phyloP scores from a whole-genome alignment of 1,284 basidiomycete genomes.

The Ustilago crameri region DNA sequence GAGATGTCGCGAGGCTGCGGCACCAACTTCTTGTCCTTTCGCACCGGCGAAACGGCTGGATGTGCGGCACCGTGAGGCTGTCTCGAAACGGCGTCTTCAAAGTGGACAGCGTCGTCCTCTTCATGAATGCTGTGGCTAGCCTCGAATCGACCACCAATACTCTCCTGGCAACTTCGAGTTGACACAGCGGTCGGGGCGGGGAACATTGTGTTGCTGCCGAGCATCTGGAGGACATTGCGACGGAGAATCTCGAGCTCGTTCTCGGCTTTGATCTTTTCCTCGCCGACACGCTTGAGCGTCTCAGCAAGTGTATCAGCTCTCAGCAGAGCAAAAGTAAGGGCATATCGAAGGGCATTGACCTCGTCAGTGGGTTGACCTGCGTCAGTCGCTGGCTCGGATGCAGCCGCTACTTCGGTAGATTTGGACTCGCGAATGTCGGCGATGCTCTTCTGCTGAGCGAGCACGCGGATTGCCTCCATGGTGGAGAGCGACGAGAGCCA shows the following conservation, averaged over 20 bases:
- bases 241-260: conserved; percentile 26
- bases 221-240: conserved; percentile 37
- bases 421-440: not conserved
- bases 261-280: conserved; percentile 29
- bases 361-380: conserved; percentile 12
- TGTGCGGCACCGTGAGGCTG: not conserved
- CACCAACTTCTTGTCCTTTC: not conserved
- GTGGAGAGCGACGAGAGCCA: conserved; percentile 36
- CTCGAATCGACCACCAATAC: not conserved
- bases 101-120: not conserved
- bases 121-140: conserved; percentile 1
- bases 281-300: conserved; percentile 12
- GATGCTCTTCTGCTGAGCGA: conserved; percentile 23
- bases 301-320: conserved; percentile 28
- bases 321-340: conserved; percentile 25
- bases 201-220: conserved; percentile 19
- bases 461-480: conserved; percentile 38
- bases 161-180: not conserved
- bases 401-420: not conserved
- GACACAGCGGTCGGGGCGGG: not conserved
- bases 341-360: conserved; percentile 25
- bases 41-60: not conserved
- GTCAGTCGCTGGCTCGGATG: not conserved
- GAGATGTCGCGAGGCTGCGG: not conserved
- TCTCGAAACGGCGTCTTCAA: not conserved